A percentile compares a stretch with the other conserved stretches of the same genome.
Evolutionary conservation across 2,329 filamentous ascomycete species (phyloP).

Genomic region (Gyromitra esculenta): DNA sequence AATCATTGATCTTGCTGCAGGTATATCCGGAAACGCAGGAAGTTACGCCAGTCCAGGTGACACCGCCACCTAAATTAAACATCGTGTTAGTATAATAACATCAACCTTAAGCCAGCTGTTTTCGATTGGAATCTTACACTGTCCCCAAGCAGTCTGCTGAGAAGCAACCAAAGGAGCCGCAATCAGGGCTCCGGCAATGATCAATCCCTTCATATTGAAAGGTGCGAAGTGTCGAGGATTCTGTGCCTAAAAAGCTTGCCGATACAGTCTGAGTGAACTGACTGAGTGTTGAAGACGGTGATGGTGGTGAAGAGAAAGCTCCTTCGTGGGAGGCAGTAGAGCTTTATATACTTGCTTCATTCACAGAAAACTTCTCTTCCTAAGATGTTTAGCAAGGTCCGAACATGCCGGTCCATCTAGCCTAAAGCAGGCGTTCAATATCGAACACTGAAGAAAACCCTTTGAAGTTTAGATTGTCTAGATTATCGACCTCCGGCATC

Average conservation of each 20-base stretch:
- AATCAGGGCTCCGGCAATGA: constrained; percentile 55
- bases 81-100: background rate
- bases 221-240: constrained; percentile 6
- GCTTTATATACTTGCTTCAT: constrained; percentile 33
- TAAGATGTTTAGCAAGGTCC: constrained; percentile 17
- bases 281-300: constrained; percentile 27
- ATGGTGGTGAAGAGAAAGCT: constrained; percentile 32
- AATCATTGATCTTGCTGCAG: constrained; percentile 61
- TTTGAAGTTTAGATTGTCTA: constrained; percentile 16
- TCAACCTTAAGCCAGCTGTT: background rate
- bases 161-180: constrained; percentile 59
- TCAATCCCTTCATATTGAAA: constrained; percentile 54
- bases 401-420: constrained; percentile 12
- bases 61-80: constrained; percentile 60
- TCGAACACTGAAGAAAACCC: constrained; percentile 16
- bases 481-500: constrained; percentile 32
- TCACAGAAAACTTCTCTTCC: background rate
- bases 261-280: constrained; percentile 42
- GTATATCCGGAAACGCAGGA: constrained; percentile 62
- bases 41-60: constrained; percentile 60
- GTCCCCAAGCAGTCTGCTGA: constrained; percentile 60
- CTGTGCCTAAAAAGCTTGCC: constrained; percentile 43
- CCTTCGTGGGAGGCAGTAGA: constrained; percentile 7
- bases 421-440: constrained; percentile 28
- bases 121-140: constrained; percentile 58